Percentiles rank a stretch among this genome's conserved stretches.
phyloP scores from a whole-genome alignment of 306 rosid genomes.

The Potentilla sterilis region DNA sequence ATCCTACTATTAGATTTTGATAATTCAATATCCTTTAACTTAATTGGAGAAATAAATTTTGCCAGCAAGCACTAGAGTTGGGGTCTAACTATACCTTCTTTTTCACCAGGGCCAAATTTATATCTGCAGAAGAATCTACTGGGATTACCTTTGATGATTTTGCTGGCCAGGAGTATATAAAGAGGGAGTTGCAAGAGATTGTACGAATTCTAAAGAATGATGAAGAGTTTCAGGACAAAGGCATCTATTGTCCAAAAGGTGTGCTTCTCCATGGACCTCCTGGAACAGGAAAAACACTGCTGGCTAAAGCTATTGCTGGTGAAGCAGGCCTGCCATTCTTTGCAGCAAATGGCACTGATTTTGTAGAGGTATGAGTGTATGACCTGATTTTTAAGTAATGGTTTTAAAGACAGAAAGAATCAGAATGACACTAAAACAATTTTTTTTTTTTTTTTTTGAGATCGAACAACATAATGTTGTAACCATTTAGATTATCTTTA shows the following conservation, averaged over 20 bases:
- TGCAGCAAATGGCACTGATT: constrained; percentile 97
- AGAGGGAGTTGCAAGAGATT: constrained; percentile 91
- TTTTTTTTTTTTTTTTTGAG: background rate
- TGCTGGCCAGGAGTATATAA: constrained; percentile 99
- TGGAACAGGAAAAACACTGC: constrained; percentile 96
- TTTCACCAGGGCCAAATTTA: constrained; percentile 87
- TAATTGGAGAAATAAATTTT: constrained; percentile 14
- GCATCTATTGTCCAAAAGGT: constrained; percentile 96
- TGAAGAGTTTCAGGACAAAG: constrained; percentile 89
- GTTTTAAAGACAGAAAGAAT: constrained; percentile 11
- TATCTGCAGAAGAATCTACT: constrained; percentile 97
- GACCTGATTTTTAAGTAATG: constrained; percentile 31
- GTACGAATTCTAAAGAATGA: constrained; percentile 86
- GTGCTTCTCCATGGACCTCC: constrained; percentile 99
- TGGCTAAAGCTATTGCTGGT: constrained; percentile 98
- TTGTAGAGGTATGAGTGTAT: constrained; percentile 70
- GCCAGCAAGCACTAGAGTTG: constrained; percentile 6
- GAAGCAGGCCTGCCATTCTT: constrained; percentile 98
- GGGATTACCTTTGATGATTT: constrained; percentile 94
- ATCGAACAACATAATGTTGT: background rate
- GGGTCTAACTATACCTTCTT: constrained; percentile 42
- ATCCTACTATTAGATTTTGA: background rate
- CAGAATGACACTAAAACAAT: background rate
- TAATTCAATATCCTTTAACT: background rate
- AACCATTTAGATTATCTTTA: background rate